These are phyloP conservation scores for Chaetoscypha palmicola DNA, from an alignment of 2,329 filamentous ascomycete genomes.

Conservation along the genomic window DNA sequence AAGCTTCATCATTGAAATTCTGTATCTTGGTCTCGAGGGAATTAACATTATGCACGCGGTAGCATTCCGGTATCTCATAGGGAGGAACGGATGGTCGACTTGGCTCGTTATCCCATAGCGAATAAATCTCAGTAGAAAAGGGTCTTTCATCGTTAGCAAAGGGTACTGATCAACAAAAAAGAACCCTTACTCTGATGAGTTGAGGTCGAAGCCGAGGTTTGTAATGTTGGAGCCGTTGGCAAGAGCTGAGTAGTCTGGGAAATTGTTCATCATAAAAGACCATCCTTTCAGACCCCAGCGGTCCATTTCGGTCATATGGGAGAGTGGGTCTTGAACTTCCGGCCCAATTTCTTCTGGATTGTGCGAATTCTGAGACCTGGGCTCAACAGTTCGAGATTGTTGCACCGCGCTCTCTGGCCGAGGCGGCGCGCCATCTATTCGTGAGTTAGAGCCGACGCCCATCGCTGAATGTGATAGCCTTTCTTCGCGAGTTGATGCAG, in stretches of 20 bases:
- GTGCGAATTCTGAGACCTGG: constrained; percentile 18
- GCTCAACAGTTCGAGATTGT: constrained; percentile 20
- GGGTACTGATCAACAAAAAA: neutral
- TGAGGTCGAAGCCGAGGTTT: constrained; percentile 51
- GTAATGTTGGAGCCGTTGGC: constrained; percentile 53
- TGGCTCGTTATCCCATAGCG: constrained; percentile 52
- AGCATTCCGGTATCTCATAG: constrained; percentile 57
- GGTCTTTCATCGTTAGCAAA: constrained; percentile 23
- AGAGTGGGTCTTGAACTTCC: constrained; percentile 49
- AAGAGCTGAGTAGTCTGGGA: constrained; percentile 55
- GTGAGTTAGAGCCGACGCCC: constrained; percentile 12
- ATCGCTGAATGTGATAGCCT: constrained; percentile 19
- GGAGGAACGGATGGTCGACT: constrained; percentile 51
- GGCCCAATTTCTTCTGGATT: constrained; percentile 22
- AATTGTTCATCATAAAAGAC: constrained; percentile 52
- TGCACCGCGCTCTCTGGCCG: constrained; percentile 12
- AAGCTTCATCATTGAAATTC: constrained; percentile 61
- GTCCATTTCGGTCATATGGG: constrained; percentile 54
- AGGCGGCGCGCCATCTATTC: constrained; percentile 19
- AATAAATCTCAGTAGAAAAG: constrained; percentile 54
- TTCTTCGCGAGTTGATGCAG: constrained; percentile 21
- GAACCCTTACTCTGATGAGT: constrained; percentile 47
- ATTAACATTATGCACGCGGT: constrained; percentile 59
- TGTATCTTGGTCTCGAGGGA: constrained; percentile 58
- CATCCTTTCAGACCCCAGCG: constrained; percentile 61